Conservation (phyloP, 1,284 basidiomycete species). For the Cystobasidium pallidum region DNA sequence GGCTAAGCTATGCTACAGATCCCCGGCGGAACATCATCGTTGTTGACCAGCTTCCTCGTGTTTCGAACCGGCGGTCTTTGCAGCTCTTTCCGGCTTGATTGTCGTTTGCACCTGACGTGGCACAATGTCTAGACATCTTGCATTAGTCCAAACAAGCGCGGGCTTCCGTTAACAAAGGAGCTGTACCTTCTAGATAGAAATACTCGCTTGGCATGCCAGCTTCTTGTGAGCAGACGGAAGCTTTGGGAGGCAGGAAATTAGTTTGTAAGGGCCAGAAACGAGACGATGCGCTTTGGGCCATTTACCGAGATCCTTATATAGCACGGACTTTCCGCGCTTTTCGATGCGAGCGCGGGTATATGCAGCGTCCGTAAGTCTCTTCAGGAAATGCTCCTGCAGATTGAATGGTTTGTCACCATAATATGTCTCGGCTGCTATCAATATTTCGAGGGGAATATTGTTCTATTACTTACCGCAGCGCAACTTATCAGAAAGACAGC, state of each 20-base stretch:
- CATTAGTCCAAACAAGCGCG: neutral
- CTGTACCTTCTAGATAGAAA: constrained; percentile 43
- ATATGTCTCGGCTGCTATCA: too few relatives aligned
- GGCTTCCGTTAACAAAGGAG: neutral
- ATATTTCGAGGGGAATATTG: too few relatives aligned
- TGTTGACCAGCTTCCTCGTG: too few relatives aligned
- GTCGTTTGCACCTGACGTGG: neutral
- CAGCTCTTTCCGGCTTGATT: neutral
- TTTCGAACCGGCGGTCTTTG: neutral
- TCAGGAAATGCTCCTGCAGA: constrained; percentile 58
- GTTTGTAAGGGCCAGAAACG: too few relatives aligned
- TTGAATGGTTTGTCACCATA: neutral
- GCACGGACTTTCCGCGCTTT: constrained; percentile 56
- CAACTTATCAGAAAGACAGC: constrained; percentile 59
- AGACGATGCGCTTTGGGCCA: too few relatives aligned
- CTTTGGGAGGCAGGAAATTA: constrained; percentile 12
- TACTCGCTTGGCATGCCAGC: constrained; percentile 32
- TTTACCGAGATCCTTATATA: constrained; percentile 58
- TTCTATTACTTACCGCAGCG: constrained; percentile 56
- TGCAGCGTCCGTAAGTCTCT: constrained; percentile 58
- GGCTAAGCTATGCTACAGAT: too few relatives aligned
- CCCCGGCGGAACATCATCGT: too few relatives aligned
- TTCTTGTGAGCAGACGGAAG: constrained; percentile 31
- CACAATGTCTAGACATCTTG: neutral
- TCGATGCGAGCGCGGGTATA: constrained; percentile 58